phyloP scores from a whole-genome alignment of 805 yeast species.

The Barnettozyma sp. region DNA sequence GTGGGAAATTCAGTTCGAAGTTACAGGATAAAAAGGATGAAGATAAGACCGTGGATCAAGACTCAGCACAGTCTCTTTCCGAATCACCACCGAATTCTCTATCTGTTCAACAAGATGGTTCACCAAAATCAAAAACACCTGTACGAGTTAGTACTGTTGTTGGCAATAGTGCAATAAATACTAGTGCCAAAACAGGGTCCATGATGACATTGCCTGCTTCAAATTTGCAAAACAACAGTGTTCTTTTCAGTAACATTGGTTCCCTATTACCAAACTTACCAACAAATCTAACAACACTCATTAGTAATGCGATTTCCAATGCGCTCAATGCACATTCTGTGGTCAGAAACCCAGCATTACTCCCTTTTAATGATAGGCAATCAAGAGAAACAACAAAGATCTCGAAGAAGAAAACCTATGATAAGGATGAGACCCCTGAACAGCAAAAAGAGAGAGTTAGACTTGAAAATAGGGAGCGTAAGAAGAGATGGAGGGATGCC shows the following conservation, averaged over 20 bases:
- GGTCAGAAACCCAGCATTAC: neutral
- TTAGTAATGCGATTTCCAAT: constrained; percentile 22
- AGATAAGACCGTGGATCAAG: neutral
- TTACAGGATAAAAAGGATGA: constrained; percentile 15
- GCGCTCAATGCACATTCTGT: constrained; percentile 12
- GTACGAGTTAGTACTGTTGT: too few species aligned
- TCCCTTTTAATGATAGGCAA: neutral
- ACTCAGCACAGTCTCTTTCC: too few species aligned
- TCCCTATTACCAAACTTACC: constrained; percentile 22
- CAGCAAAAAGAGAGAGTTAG: constrained; percentile 50
- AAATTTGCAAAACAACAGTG: too few species aligned
- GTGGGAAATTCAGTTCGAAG: constrained; percentile 25
- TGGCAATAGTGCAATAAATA: too few species aligned
- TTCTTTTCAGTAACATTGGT: constrained; percentile 19
- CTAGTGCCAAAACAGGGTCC: too few species aligned
- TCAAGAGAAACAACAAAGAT: constrained; percentile 5
- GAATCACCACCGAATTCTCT: too few species aligned
- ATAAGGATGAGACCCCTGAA: constrained; percentile 24
- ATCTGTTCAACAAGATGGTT: neutral
- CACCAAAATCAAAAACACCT: too few species aligned
- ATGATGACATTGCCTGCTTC: too few species aligned
- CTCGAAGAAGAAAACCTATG: constrained; percentile 14
- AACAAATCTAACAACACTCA: constrained; percentile 17
- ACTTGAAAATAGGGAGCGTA: constrained; percentile 66
- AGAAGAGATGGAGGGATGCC: constrained; percentile 77